A percentile compares a stretch with the other conserved stretches of the same genome.
Conservation (phyloP, 23 red algal species). For the Chondrus crispus region DNA sequence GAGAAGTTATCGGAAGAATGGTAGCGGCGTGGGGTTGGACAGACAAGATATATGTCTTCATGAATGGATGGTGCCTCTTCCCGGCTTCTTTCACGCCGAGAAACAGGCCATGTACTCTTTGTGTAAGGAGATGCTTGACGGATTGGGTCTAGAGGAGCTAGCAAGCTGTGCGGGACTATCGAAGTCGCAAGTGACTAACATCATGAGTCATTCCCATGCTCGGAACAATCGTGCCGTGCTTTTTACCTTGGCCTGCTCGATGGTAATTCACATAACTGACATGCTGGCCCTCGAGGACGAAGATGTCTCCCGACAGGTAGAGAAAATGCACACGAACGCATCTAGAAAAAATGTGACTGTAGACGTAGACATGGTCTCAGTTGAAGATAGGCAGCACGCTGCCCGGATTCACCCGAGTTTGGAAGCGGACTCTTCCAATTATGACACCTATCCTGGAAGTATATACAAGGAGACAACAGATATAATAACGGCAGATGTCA, state of each 20-base stretch:
- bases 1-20: too few relatives aligned
- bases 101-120: neutral
- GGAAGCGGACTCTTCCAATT: neutral
- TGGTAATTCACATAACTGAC: neutral
- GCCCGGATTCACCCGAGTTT: neutral
- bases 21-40: too few relatives aligned
- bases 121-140: neutral
- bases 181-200: neutral
- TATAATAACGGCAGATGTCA: too few relatives aligned
- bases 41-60: too few relatives aligned
- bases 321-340: too few relatives aligned
- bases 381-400: neutral
- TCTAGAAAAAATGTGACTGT: too few relatives aligned
- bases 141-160: neutral
- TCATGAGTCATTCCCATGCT: neutral
- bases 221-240: neutral
- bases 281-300: neutral
- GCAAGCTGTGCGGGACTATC: neutral
- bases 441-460: neutral
- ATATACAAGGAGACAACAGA: neutral
- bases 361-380: neutral
- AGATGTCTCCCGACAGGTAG: too few relatives aligned
- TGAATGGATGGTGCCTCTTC: neutral
- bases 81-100: conserved; percentile 2
- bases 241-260: neutral